Evolutionary conservation across 768 basidiomycete genomes (phyloP), one percentile per base, ranked within the genome.

Genomic region (Mycena capillaripes): DNA sequence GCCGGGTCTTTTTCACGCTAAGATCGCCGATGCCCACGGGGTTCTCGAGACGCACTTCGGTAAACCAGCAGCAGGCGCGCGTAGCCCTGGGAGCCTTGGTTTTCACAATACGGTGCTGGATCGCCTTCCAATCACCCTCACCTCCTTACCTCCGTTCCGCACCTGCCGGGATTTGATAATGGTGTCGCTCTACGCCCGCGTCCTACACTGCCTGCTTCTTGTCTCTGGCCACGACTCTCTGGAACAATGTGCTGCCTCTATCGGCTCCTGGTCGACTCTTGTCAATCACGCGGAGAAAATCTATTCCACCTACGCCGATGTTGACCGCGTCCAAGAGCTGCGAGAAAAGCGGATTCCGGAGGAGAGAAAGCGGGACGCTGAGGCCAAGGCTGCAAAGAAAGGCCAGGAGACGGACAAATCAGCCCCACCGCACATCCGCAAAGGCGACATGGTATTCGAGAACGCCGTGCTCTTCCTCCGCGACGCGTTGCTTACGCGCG

Each of bases 401-500:
- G 1, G 19, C 7, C 4, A 9, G 12, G 21, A 56, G 65, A 36
- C 50, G n/a, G 8, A 62, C 71, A 25, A 42, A 17, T 7, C 23
- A 4, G 36, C 40, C 4, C 16, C 62, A 19, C 57, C 66, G 34
- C 66, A 68, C 25, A 50, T 61, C 38, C 11, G 23, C 42, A 59
- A 59, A 10, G 66, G 78, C 0, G 79, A 79, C 57, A 75, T 78
- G 69, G 74, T 75, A 4, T 69, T 70, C 23, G 78, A 79, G 63
- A 80, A 82, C 65, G 77, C 72, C 4, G 21, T 76, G 4, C 76
- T 82, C 0, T 82, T 78, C 62, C 19, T 79, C 21, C 79, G 79
- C 8, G 80, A 81, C 50, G 76, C 76, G 0, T 58, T 82, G 0
- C 8, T 79, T 0, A 71, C 78, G 3, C 75, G 75, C 16, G 78